Percentiles rank a stretch among this genome's conserved stretches.
Evolutionary conservation across 768 basidiomycete species (phyloP).

Genomic region (Lyophyllum decastes): DNA sequence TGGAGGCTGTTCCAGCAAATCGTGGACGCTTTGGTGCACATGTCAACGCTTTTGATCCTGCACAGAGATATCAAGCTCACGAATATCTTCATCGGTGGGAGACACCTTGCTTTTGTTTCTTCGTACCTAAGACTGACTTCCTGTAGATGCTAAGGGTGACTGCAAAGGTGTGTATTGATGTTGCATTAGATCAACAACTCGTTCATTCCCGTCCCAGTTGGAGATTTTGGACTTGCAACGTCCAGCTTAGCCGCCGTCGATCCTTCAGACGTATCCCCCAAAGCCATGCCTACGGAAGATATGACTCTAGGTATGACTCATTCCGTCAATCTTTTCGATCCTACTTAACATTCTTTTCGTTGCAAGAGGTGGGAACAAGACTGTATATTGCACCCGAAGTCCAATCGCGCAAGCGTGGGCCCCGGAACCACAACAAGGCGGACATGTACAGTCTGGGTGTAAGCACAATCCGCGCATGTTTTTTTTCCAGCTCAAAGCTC

Average conservation of each 20-base stretch:
- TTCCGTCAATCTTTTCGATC: neutral
- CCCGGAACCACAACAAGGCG: constrained; percentile 83
- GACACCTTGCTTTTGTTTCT: neutral
- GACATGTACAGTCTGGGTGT: constrained; percentile 96
- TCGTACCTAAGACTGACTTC: neutral
- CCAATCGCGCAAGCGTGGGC: constrained; percentile 57
- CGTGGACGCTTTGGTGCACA: constrained; percentile 86
- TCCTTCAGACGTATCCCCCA: constrained; percentile 62
- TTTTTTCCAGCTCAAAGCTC: neutral
- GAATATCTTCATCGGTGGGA: constrained; percentile 88
- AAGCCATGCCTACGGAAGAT: constrained; percentile 52
- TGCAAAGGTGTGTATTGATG: constrained; percentile 59
- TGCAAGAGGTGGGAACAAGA: constrained; percentile 84
- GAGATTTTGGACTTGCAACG: constrained; percentile 92
- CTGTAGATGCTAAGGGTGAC: constrained; percentile 74
- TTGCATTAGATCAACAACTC: neutral
- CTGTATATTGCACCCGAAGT: constrained; percentile 95
- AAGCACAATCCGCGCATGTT: constrained; percentile 26
- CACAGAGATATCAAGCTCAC: constrained; percentile 91
- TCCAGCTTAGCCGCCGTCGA: constrained; percentile 80
- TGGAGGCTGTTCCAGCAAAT: constrained; percentile 93
- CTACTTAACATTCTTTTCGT: neutral
- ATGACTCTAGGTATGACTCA: constrained; percentile 66
- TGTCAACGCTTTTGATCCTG: constrained; percentile 84
- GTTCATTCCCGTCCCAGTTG: constrained; percentile 48